Base-by-base conservation (phyloP, 139 green algal species). In the Tetraselmis striata region DNA sequence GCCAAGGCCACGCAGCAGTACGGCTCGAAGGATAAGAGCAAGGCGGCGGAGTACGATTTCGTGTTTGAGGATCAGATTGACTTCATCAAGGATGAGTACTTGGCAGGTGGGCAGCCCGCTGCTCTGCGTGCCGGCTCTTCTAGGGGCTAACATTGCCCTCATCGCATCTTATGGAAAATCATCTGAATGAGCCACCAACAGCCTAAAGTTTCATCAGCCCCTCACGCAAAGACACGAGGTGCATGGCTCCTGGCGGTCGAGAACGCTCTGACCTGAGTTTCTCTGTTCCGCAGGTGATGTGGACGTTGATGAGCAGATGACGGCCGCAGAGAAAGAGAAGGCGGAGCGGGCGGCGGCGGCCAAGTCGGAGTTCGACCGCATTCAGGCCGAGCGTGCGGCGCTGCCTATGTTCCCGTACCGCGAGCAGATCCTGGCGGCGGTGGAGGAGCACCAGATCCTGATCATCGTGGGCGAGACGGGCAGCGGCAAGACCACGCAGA, bases 391-490 rank as follows among this genome's bases (percentile, higher is more conserved):
- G 28, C 88, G 96, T 1, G 80, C 85, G 26, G 83, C 83, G 59
- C 90, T 99, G 83, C 96, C 96, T 79, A 98, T 99, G 84, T 98
- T 92, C 84, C 84, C 86, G 0, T 97, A 95, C 83, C 77, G 84
- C 11, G 86, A 91, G 32, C 79, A 89, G 29, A 67, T 67, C 84
- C 45, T 67, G n/a, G n/a, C n/a, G 30, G 95, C 95, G 29, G 88
- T 99, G 27, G 92, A 92, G 59, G 87, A 96, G 88, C 91, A 98
- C 88, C 94, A 98, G 88, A 87, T 98, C 26, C 79, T 99, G 23
- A 95, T 99, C 87, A 95, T 99, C 45, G 96, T 98, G 25, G 96
- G 93, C 2, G 96, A 99, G 89, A 98, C 95, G 1, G 96, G 96
- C 23, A 96, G 93, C 0, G 95, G 95, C 32, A 98, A 95, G 84